A percentile compares a stretch with the other conserved stretches of the same genome.
Conservation (phyloP, 164 flowering plant species). For the Brasenia schreberi region DNA sequence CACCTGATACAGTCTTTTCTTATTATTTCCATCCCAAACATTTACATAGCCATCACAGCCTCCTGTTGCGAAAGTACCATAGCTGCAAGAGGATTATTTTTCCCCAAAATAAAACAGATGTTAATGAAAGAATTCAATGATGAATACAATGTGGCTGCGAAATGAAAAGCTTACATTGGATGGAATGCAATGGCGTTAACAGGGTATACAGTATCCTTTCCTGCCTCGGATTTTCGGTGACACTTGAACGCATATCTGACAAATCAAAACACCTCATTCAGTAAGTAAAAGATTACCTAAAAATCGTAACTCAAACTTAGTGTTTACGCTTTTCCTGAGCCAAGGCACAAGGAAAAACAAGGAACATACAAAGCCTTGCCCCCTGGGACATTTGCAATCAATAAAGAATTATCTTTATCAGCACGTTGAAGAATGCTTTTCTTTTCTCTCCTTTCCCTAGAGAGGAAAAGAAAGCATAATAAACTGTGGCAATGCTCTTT, state of each 20-base stretch:
- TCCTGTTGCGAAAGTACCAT: slow-evolving; percentile 93
- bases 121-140: too few species aligned
- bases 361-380: too few species aligned
- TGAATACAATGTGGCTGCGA: not conserved
- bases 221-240: slow-evolving; percentile 90
- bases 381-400: too few species aligned
- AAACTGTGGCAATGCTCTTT: too few species aligned
- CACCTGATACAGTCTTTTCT: slow-evolving; percentile 94
- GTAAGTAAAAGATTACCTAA: too few species aligned
- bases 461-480: too few species aligned
- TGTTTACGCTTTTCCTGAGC: too few species aligned
- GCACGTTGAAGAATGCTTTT: too few species aligned
- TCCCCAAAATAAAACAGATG: not conserved
- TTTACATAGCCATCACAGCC: slow-evolving; percentile 95
- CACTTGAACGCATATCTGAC: slow-evolving; percentile 96
- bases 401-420: too few species aligned
- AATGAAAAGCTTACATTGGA: slow-evolving; percentile 55
- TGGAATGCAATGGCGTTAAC: slow-evolving; percentile 94
- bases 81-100: slow-evolving; percentile 30
- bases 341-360: too few species aligned
- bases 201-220: slow-evolving; percentile 88
- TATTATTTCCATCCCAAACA: slow-evolving; percentile 93
- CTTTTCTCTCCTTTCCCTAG: too few species aligned
- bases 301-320: too few species aligned
- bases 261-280: not conserved